A percentile compares a stretch with the other conserved stretches of the same genome.
Evolutionary conservation across 1,284 basidiomycete genomes (phyloP).

Genomic region (Apiotrichum sp.): DNA sequence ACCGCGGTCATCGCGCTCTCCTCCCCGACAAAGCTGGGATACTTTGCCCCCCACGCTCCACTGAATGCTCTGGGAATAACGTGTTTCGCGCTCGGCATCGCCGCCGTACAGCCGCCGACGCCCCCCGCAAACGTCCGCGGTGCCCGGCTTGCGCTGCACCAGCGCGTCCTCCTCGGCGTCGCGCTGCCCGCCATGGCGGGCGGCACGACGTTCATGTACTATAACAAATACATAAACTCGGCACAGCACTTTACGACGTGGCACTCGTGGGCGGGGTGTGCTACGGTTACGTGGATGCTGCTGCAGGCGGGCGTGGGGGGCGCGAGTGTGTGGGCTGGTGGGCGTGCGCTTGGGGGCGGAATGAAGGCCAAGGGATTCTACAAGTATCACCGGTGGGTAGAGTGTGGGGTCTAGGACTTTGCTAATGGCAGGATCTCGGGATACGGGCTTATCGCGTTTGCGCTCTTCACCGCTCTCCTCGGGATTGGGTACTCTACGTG

Average conservation of each 20-base stretch:
- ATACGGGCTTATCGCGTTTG: conserved; percentile 35
- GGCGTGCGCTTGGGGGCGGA: conserved; percentile 28
- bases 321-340: conserved; percentile 29
- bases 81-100: conserved; percentile 34
- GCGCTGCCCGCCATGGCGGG: conserved; percentile 33
- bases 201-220: conserved; percentile 40
- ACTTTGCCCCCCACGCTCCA: conserved; percentile 43
- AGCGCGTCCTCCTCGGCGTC: conserved; percentile 28
- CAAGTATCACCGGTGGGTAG: conserved; percentile 44
- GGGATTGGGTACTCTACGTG: conserved; percentile 38
- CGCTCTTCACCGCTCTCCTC: conserved; percentile 36
- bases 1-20: conserved; percentile 31
- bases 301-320: conserved; percentile 34
- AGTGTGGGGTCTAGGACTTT: too few species aligned
- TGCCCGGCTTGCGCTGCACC: conserved; percentile 36
- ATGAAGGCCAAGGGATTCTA: conserved; percentile 37
- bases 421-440: conserved; percentile 32
- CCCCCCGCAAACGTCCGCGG: conserved; percentile 18
- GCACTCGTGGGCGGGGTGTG: conserved; percentile 36
- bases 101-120: conserved; percentile 38
- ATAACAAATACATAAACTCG: conserved; percentile 40
- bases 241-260: conserved; percentile 42
- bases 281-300: conserved; percentile 32
- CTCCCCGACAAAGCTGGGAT: conserved; percentile 20
- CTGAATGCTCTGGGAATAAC: conserved; percentile 39